Evolutionary conservation across 768 basidiomycete genomes (phyloP), one percentile per base, ranked within the genome.

Genomic region (Dentipellis fragilis): DNA sequence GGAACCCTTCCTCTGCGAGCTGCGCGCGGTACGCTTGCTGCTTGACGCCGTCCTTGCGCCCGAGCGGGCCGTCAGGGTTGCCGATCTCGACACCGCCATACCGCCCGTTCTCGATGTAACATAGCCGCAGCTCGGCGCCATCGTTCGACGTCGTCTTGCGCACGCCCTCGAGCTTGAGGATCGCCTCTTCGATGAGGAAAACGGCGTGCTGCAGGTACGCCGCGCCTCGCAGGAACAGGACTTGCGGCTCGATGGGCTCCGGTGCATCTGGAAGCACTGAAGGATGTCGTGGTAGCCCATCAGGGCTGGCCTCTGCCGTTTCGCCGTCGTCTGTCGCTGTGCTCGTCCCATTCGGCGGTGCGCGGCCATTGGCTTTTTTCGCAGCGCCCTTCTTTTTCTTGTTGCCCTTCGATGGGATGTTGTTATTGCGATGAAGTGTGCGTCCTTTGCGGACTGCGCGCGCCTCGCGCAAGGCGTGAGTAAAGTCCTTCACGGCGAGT

Each of bases 1-100:
- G 75, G 69, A 88, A 81, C 8, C 62, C 60, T 17, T 72, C 69
- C 16, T 81, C 77, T 1, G 74, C 77, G 22, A 93, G 75, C 7
- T 75, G 77, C 38, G 70, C 64, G 21, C 81, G 75, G 65, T 93
- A 94, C 2, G 83, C 85, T 47, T 66, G 64, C 22, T 79, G 68
- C 71, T 92, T 93, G 37, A 70, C 65, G 9, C 83, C 81, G 45
- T 77, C 70, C 54, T 66, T 69, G 42, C 69, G 72, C 0, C 91
- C 87, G 35, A 93, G 67, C 1, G 88, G 86, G 2, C 92, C 89
- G 45, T 88, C 83, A 1, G 84, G 81, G 63, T 90, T 84, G 10
- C 85, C 86, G n/a, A 86, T 77, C 69, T 92, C 89, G 22, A 89
- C 82, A 1, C 89, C 90, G n/a, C 90, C 90, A 57, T 85, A 91